Evolutionary conservation across 2,329 filamentous ascomycete genomes (phyloP), one percentile per base, ranked within the genome.

Genomic region (Metarhizium brunneum): DNA sequence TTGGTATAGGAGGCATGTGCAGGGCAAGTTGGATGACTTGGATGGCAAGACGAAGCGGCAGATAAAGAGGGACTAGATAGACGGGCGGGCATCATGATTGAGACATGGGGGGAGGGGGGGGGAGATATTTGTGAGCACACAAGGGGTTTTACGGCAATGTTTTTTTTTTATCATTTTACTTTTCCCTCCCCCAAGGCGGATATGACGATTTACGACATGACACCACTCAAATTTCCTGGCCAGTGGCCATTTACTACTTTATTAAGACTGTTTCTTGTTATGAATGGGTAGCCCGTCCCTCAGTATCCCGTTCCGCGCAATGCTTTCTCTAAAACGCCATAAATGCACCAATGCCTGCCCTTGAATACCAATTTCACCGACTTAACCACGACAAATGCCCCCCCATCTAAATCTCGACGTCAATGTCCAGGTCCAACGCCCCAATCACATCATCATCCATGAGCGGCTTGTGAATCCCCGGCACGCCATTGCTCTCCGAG

Each of bases 361-460:
- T 14, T 38, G n/a, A 32, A 10, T 14, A 29, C 6, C 14, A 51
- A 51, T 6, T 13, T 13, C 2, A 47, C 16, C 43, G 20, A 13
- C 10, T 10, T 13, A 42, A 11, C 49, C 14, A 6, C 13, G 13
- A 8, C 35, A 13, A 18, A 11, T 13, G 4, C 32, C 13, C 13
- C 13, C 25, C 25, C 8, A n/a, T 48, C 63, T 75, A 90, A 63
- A 95, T 90, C 62, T 95, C 91, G 64, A 96, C 85, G 63, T 97
- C 92, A 68, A 97, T 90, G 32, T 90, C 92, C 63, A 97, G 74
- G 68, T 97, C 94, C 75, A 97, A 76, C 30, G 85, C 81, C 1
- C 87, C 91, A 69, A 97, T 92, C 55, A 96, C 87, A 66, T 97
- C 94, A 66, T 97, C 94, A 59, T 96, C 92, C 76, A 88, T 87